These are phyloP conservation scores for Lotmaria passim DNA, from an alignment of 208 protist species.

Conservation along the genomic window DNA sequence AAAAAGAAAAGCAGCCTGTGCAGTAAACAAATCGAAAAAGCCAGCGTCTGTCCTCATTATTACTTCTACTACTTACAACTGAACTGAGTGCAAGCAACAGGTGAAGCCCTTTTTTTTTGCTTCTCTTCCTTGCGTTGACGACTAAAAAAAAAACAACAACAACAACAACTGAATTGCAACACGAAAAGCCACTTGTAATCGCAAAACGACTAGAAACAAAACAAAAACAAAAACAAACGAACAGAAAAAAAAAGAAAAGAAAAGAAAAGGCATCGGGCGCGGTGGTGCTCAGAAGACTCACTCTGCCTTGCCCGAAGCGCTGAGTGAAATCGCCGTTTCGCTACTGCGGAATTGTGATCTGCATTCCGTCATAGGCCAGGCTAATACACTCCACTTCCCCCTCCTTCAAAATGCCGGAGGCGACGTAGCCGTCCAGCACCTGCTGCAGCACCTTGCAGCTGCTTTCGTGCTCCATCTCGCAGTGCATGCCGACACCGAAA, in stretches of 20 bases:
- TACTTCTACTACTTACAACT: too few relatives aligned
- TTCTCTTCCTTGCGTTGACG: too few relatives aligned
- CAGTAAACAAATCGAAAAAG: not conserved
- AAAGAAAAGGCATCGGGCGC: not conserved
- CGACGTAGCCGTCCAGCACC: constrained; percentile 34
- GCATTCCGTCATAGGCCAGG: constrained; percentile 76
- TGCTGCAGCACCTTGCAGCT: constrained; percentile 40
- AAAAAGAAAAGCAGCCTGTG: not conserved
- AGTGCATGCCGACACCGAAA: constrained; percentile 83
- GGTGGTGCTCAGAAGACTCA: too few relatives aligned
- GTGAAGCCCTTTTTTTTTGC: not conserved
- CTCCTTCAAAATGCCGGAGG: constrained; percentile 27
- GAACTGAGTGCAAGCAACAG: too few relatives aligned
- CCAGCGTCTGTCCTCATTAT: too few relatives aligned
- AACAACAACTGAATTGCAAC: too few relatives aligned
- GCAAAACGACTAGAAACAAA: too few relatives aligned
- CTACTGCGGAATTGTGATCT: constrained; percentile 54
- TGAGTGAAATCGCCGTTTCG: too few relatives aligned
- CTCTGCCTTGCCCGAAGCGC: too few relatives aligned
- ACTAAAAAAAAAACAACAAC: too few relatives aligned
- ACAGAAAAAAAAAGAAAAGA: not conserved
- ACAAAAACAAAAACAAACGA: not conserved
- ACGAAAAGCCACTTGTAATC: too few relatives aligned
- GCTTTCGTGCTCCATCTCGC: constrained; percentile 58
- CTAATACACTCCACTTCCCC: constrained; percentile 57